phyloP scores from a whole-genome alignment of 2,329 filamentous ascomycete species.

The Aspergillus sojae region DNA sequence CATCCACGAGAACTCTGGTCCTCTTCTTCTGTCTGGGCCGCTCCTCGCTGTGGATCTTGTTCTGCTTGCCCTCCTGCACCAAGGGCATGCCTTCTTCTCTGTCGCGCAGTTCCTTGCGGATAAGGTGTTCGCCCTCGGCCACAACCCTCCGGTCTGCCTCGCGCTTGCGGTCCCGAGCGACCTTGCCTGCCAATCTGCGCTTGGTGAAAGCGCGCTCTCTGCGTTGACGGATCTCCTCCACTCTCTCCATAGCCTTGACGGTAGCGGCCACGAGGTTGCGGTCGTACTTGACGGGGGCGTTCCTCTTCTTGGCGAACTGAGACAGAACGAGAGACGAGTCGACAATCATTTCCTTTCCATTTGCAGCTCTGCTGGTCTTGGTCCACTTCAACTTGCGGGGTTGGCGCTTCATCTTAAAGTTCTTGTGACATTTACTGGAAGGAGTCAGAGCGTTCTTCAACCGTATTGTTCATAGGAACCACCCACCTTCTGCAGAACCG shows the following conservation, averaged over 20 bases:
- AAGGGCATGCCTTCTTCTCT: constrained; percentile 53
- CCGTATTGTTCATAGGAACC: not conserved
- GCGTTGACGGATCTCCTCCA: constrained; percentile 79
- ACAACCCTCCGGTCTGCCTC: constrained; percentile 84
- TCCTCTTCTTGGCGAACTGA: constrained; percentile 87
- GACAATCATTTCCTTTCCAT: constrained; percentile 87
- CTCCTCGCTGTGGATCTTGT: constrained; percentile 46
- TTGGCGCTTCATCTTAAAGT: constrained; percentile 98
- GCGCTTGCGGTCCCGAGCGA: constrained; percentile 71
- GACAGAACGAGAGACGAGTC: constrained; percentile 75
- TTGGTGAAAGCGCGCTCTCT: constrained; percentile 93
- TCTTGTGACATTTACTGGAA: constrained; percentile 71
- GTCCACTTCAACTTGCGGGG: constrained; percentile 97
- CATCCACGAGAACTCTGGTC: constrained; percentile 48
- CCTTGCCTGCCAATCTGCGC: constrained; percentile 86
- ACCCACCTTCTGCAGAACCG: not conserved
- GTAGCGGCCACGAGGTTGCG: constrained; percentile 86
- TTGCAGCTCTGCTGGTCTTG: constrained; percentile 83
- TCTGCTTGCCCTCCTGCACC: constrained; percentile 39
- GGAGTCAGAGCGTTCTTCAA: not conserved
- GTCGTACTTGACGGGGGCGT: constrained; percentile 94
- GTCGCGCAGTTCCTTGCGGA: constrained; percentile 69
- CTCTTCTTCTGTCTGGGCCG: constrained; percentile 47
- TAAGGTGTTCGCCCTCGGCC: constrained; percentile 86
- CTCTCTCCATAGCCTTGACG: constrained; percentile 86